Percentiles rank a stretch among this genome's conserved stretches.
phyloP scores from a whole-genome alignment of 208 protist genomes.

The Acanthamoeba triangularis region DNA sequence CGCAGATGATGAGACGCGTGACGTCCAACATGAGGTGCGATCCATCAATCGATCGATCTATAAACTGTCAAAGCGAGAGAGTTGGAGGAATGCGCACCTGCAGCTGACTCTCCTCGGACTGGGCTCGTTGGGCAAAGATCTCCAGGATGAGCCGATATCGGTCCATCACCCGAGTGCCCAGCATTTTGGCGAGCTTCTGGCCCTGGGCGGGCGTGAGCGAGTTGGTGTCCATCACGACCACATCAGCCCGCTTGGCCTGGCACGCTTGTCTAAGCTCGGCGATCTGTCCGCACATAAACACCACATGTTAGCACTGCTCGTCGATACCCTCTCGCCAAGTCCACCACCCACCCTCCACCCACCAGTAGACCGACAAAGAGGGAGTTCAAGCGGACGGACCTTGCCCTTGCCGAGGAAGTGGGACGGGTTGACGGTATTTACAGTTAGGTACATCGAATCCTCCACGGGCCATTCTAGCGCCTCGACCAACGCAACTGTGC shows the following conservation, averaged over 20 bases:
- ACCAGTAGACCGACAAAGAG: background rate
- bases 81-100: background rate
- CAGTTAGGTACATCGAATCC: constrained; percentile 4
- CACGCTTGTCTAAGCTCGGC: background rate
- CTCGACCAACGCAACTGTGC: constrained; percentile 39
- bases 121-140: constrained; percentile 48
- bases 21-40: background rate
- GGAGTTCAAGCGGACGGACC: background rate
- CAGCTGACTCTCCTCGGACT: constrained; percentile 43
- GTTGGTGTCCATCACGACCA: constrained; percentile 47
- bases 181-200: constrained; percentile 55
- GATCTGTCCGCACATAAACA: background rate
- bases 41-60: background rate
- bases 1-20: background rate
- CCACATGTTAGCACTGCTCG: background rate
- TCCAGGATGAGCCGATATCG: constrained; percentile 63
- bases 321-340: background rate
- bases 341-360: too few relatives aligned
- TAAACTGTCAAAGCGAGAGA: background rate
- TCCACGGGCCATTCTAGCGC: constrained; percentile 51
- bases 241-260: constrained; percentile 12
- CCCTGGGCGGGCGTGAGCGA: constrained; percentile 34
- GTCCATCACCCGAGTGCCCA: constrained; percentile 60
- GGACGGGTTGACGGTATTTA: constrained; percentile 60
- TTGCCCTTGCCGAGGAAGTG: constrained; percentile 75